These are phyloP conservation scores for Xylaria bambusicola DNA, from an alignment of 495 filamentous ascomycete genomes.

Conservation along the genomic window DNA sequence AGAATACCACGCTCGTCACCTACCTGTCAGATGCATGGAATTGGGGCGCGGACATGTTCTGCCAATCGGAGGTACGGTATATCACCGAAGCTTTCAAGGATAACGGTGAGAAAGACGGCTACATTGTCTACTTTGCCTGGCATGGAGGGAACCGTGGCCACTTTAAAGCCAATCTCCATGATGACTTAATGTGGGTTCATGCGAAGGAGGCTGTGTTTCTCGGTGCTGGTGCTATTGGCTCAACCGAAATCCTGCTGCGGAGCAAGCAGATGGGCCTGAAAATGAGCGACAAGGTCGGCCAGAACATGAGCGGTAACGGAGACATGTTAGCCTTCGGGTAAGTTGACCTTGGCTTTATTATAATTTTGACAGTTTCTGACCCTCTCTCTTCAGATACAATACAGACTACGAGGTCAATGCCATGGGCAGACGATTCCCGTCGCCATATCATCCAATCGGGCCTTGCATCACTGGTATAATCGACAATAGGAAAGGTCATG, in stretches of 20 bases:
- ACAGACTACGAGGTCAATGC: slow-evolving; percentile 56
- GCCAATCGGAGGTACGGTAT: slow-evolving; percentile 68
- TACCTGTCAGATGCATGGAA: slow-evolving; percentile 75
- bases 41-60: slow-evolving; percentile 74
- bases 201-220: slow-evolving; percentile 63
- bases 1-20: slow-evolving; percentile 64
- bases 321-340: slow-evolving; percentile 65
- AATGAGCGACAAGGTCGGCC: slow-evolving; percentile 59
- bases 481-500: slow-evolving; percentile 55
- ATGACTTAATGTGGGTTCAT: slow-evolving; percentile 69
- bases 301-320: slow-evolving; percentile 69
- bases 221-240: slow-evolving; percentile 61
- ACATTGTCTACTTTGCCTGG: slow-evolving; percentile 67
- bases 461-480: slow-evolving; percentile 68
- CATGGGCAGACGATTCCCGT: slow-evolving; percentile 52
- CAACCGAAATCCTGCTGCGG: slow-evolving; percentile 67
- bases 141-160: slow-evolving; percentile 59
- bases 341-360: slow-evolving; percentile 14
- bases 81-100: slow-evolving; percentile 53
- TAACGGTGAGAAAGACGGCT: slow-evolving; percentile 52
- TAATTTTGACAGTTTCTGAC: slow-evolving; percentile 18
- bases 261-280: slow-evolving; percentile 60
- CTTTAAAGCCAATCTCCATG: slow-evolving; percentile 59
- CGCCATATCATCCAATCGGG: slow-evolving; percentile 56
- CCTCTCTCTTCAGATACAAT: slow-evolving; percentile 52